Evolutionary conservation across 176 grass and related monocot genomes (phyloP).

Genomic region (Melocanna baccifera): DNA sequence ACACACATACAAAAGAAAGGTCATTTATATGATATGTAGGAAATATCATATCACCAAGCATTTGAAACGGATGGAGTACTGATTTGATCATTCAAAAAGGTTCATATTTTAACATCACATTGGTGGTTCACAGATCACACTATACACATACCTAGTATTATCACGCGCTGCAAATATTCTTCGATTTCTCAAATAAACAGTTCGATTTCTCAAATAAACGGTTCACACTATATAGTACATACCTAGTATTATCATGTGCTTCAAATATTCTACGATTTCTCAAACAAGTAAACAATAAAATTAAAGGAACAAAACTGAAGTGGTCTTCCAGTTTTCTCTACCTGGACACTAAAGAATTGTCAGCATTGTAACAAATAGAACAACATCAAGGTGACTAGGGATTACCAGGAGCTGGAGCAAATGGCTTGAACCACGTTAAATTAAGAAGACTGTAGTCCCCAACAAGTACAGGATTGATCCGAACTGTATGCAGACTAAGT

Average conservation of each 20-base stretch:
- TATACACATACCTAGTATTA: constrained; percentile 9
- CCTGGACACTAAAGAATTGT: constrained; percentile 18
- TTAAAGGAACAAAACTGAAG: constrained; percentile 3
- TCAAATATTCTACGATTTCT: constrained; percentile 1
- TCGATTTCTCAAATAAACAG: background rate
- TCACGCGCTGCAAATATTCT: background rate
- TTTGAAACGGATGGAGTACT: background rate
- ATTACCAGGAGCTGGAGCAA: constrained; percentile 73
- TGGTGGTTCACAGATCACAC: background rate
- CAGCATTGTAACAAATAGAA: constrained; percentile 29
- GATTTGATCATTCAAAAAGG: background rate
- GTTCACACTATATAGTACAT: background rate
- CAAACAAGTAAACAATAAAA: constrained; percentile 22
- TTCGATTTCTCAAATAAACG: background rate
- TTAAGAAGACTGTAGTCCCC: constrained; percentile 93
- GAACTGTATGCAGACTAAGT: constrained; percentile 64
- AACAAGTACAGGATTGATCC: constrained; percentile 66
- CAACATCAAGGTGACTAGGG: constrained; percentile 12
- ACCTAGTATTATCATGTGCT: constrained; percentile 3
- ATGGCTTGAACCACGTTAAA: constrained; percentile 80
- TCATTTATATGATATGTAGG: background rate
- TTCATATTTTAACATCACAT: background rate
- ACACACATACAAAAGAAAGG: constrained; percentile 8
- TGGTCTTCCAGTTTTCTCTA: constrained; percentile 11
- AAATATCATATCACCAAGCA: background rate